Base-by-base conservation (phyloP, 1,284 basidiomycete genomes). In the Anthracocystis setariae region DNA sequence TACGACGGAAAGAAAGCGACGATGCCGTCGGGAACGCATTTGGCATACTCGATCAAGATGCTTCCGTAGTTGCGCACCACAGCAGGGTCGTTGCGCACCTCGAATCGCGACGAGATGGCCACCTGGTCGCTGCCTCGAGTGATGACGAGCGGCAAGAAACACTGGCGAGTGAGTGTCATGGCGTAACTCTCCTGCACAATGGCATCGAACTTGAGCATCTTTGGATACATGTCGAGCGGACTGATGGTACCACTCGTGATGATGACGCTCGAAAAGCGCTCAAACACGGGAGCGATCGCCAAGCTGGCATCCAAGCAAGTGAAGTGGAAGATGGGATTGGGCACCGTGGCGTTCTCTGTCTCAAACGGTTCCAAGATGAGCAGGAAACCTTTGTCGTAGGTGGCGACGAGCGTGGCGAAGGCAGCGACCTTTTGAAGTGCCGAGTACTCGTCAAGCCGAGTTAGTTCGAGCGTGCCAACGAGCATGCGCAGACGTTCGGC, bases 1-100 rank as follows among this genome's bases (percentile, higher is more conserved):
- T 99, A 99, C 82, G 92, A 94, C 17, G 96, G 96, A 85, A 99
- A 99, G 88, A 99, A 99, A 8, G 94, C 95, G 32, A 98, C 96
- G 65, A 99, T 92, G n/a, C 96, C 96, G 84, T 99, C 96, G 7
- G 96, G 96, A 0, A 98, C 93, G 54, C 93, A 93, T 83, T 94
- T 95, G 84, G 92, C 92, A 85, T 97, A 97, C 84, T 99, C 96
- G 78, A 98, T 90, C 35, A 99, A 88, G 83, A 99, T 97, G 81
- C 91, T 96, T 35, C 96, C 96, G 82, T 98, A 99, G 84, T 99
- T 98, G 64, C 96, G 89, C 55, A 98, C 96, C 21, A 99, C 96
- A 3, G 96, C 94, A 5, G 96, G 96, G 83, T 99, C 96, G 84
- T 99, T 99, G 76, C 96, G 88, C 54, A 99, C 96, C 86, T 98